phyloP scores from a whole-genome alignment of 257 asterid genomes.

The Lantana camara region DNA sequence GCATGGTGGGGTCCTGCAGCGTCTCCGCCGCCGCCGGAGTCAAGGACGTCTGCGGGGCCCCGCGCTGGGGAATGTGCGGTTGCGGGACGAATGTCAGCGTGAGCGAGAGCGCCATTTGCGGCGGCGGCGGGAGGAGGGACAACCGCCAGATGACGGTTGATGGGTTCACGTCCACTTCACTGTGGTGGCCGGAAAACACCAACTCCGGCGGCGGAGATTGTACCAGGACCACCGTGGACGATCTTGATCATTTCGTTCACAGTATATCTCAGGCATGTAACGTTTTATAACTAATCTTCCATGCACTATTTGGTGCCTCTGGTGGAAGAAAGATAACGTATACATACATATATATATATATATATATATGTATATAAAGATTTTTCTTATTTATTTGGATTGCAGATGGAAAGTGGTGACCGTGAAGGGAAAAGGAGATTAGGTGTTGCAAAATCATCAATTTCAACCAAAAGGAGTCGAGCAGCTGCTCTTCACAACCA shows the following conservation, averaged over 20 bases:
- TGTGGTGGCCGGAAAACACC: constrained; percentile 76
- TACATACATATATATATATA: neutral
- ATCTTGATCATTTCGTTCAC: constrained; percentile 61
- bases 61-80: constrained; percentile 34
- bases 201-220: constrained; percentile 67
- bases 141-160: constrained; percentile 53
- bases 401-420: constrained; percentile 49
- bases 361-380: neutral
- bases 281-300: no score
- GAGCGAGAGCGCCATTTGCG: constrained; percentile 61
- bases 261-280: constrained; percentile 54
- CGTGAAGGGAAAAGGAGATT: constrained; percentile 39
- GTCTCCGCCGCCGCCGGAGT: constrained; percentile 23
- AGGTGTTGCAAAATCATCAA: constrained; percentile 50
- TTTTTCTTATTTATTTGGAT: neutral
- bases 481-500: constrained; percentile 95
- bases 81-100: constrained; percentile 39
- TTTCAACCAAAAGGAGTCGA: constrained; percentile 66
- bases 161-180: constrained; percentile 56
- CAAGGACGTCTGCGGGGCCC: no score
- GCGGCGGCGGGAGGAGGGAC: constrained; percentile 29
- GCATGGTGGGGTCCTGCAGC: constrained; percentile 64
- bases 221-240: constrained; percentile 61
- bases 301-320: neutral
- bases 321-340: no score